phyloP scores from a whole-genome alignment of 345 rosid species.

The Melaleuca quinquenervia region DNA sequence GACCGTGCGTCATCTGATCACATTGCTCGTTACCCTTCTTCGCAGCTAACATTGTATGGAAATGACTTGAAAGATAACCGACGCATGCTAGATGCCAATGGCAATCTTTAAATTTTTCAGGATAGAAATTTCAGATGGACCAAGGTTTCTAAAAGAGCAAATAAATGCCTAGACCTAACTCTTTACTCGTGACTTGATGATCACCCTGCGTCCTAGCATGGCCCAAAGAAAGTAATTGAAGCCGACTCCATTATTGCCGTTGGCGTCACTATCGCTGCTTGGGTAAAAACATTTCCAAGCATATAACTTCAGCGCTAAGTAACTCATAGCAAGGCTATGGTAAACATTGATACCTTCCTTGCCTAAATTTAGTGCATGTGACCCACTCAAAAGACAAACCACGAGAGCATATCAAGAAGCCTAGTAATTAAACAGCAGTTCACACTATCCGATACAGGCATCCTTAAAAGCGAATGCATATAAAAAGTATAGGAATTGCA shows the following conservation, averaged over 20 bases:
- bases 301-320: neutral
- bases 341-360: neutral
- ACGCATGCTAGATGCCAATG: neutral
- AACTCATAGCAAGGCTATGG: neutral
- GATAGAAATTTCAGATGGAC: neutral
- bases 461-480: neutral
- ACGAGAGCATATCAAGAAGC: neutral
- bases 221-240: neutral
- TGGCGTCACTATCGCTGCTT: neutral
- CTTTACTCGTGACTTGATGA: neutral
- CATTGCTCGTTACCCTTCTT: neutral
- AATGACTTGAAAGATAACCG: neutral
- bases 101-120: neutral
- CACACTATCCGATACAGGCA: neutral
- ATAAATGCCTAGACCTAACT: neutral
- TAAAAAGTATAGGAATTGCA: neutral
- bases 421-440: neutral
- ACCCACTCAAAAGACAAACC: neutral
- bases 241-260: neutral
- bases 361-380: neutral
- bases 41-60: neutral
- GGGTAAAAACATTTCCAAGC: neutral
- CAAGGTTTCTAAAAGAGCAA: neutral
- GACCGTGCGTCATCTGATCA: neutral
- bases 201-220: neutral